These are phyloP conservation scores for Raphanus raphanistrum DNA, from an alignment of 345 rosid species.

Conservation along the genomic window DNA sequence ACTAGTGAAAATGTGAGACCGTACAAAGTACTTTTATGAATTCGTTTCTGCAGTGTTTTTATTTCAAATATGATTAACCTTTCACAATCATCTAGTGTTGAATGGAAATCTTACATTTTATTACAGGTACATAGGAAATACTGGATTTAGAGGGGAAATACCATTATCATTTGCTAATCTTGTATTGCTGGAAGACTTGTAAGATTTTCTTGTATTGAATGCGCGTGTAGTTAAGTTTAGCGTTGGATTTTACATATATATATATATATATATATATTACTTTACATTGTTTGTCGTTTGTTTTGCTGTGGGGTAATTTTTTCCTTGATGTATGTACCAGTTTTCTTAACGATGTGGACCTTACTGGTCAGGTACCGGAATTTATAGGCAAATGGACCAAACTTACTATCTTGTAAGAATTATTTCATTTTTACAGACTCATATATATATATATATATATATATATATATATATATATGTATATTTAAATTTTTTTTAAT, in stretches of 20 bases:
- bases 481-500: no score
- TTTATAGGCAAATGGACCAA: slow-evolving; percentile 57
- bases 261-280: background rate
- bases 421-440: background rate
- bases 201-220: slow-evolving; percentile 12
- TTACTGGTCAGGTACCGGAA: slow-evolving; percentile 57
- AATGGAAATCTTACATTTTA: background rate
- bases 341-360: slow-evolving; percentile 42
- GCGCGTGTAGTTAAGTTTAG: background rate
- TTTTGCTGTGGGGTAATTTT: background rate
- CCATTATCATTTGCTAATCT: slow-evolving; percentile 53
- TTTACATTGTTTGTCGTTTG: background rate
- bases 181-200: slow-evolving; percentile 29
- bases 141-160: slow-evolving; percentile 58
- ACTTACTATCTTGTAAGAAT: slow-evolving; percentile 48
- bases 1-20: slow-evolving; percentile 59
- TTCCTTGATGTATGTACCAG: slow-evolving; percentile 31
- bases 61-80: background rate
- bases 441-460: background rate
- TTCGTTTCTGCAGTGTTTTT: background rate
- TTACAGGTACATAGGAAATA: slow-evolving; percentile 50
- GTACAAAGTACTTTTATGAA: background rate
- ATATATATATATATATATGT: background rate
- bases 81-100: background rate
- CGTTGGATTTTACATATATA: background rate